Percentiles rank a stretch among this genome's conserved stretches.
These are phyloP conservation scores for Daphne laureola DNA, from an alignment of 441 rosid genomes.

Conservation along the genomic window DNA sequence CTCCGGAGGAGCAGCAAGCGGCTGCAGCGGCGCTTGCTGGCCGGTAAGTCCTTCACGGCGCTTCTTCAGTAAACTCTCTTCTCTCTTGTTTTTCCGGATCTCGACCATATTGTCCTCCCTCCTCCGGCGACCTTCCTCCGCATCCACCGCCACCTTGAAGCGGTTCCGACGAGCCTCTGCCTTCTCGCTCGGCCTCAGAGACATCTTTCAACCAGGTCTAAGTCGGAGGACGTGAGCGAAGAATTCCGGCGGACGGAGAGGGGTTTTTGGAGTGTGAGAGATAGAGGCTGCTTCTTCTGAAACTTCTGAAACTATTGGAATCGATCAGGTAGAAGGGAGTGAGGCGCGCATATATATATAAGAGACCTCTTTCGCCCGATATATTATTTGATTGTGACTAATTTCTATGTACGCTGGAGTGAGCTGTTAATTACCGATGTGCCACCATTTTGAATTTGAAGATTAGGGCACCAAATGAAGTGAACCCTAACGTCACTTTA, in stretches of 20 bases:
- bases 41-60: conserved; percentile 41
- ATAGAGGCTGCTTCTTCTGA: conserved; percentile 16
- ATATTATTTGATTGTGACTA: background rate
- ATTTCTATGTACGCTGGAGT: conserved; percentile 18
- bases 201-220: conserved; percentile 23
- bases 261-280: conserved; percentile 3
- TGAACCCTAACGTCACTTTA: conserved; percentile 25
- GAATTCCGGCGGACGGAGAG: conserved; percentile 21
- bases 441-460: conserved; percentile 51
- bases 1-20: conserved; percentile 27
- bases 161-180: conserved; percentile 46
- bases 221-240: conserved; percentile 3
- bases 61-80: conserved; percentile 54
- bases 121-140: conserved; percentile 58
- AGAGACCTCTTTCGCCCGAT: background rate
- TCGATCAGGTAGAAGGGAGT: background rate
- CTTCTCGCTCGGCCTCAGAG: conserved; percentile 47
- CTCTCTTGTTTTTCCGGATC: conserved; percentile 55
- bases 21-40: conserved; percentile 17
- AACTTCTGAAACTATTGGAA: conserved; percentile 15
- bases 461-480: conserved; percentile 21
- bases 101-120: conserved; percentile 64
- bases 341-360: conserved; percentile 3
- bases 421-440: conserved; percentile 22
- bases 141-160: conserved; percentile 51